Evolutionary conservation across 1,284 basidiomycete species (phyloP), one percentile per base, ranked within the genome.

Genomic region (Schizopora paradoxa): DNA sequence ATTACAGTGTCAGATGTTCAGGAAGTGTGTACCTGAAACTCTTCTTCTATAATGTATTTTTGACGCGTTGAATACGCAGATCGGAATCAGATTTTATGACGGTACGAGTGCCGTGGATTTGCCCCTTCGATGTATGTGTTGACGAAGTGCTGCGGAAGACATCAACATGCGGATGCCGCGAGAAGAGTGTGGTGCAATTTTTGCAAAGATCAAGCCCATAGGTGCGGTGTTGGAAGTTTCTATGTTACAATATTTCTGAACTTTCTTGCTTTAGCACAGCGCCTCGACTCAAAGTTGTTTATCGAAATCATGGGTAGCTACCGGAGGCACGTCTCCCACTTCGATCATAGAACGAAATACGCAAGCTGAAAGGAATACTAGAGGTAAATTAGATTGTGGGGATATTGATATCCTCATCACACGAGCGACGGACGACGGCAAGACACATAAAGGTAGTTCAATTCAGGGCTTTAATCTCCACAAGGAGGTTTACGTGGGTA

Each of bases 321-420:
- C 61, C 70, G 91, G 52, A 74, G 92, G 86, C 77, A 48, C 31
- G 57, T 43, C n/a, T 2, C 28, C 2, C 37, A 41, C 39, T 37
- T 21, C n/a, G 14, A 28, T 45, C 10, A 6, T 18, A 18, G n/a
- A n/a, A n/a, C n/a, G n/a, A n/a, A n/a, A n/a, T n/a, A 26, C 18
- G 6, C 22, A 11, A 19, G 18, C 21, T 23, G 22, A 23, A 23
- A 16, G 25, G 3, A n/a, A 16, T 39, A 29, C 13, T 11, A 41
- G 85, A 49, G 87, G 89, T 4, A 83, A 83, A 58, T 66, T 69
- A 1, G 77, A 79, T 41, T 93, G 87, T 47, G 91, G 92, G 1
- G 92, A 95, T 61, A 90, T 96, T 46, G 92, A 96, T 61, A 81
- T 95, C 41, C 62, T 95, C 49, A 82, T 95, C 54, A 91, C 89